Evolutionary conservation across 805 yeast genomes (phyloP).

Genomic region (Sugiyamaella boreocaroliniensis): DNA sequence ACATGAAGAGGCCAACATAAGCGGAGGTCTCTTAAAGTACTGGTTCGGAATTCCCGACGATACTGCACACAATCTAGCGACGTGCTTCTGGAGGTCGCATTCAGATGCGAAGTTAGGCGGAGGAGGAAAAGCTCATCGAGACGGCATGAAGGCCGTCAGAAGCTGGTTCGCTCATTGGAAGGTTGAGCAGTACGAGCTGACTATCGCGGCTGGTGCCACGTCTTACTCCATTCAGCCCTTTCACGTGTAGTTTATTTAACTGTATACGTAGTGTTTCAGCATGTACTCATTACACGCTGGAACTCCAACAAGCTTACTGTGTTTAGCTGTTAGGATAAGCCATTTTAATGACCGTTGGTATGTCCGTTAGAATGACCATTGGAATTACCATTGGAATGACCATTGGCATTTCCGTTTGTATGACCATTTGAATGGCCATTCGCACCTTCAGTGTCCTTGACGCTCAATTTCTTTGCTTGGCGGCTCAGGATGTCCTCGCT

Average conservation of each 20-base stretch:
- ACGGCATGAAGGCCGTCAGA: slow-evolving; percentile 29
- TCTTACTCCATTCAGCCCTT: slow-evolving; percentile 3
- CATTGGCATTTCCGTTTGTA: neutral
- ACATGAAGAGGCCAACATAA: slow-evolving; percentile 33
- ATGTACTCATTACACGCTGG: no score
- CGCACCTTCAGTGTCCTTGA: neutral
- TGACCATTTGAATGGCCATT: neutral
- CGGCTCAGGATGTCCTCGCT: slow-evolving; percentile 9
- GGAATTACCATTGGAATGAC: neutral
- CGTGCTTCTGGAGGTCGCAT: slow-evolving; percentile 35
- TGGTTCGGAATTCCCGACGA: slow-evolving; percentile 37
- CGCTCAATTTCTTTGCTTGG: neutral
- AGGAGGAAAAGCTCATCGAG: slow-evolving; percentile 31
- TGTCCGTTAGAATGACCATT: neutral
- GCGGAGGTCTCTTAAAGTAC: slow-evolving; percentile 37
- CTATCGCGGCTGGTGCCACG: slow-evolving; percentile 12
- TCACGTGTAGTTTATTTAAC: neutral
- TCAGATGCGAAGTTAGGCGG: slow-evolving; percentile 33
- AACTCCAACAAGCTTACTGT: no score
- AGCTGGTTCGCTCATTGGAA: slow-evolving; percentile 35
- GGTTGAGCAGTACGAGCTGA: slow-evolving; percentile 32
- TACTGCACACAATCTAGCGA: slow-evolving; percentile 34
- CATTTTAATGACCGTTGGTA: neutral
- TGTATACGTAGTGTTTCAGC: neutral
- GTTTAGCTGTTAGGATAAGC: neutral